phyloP scores from a whole-genome alignment of 2,329 filamentous ascomycete genomes.

The Phialophora chinensis region DNA sequence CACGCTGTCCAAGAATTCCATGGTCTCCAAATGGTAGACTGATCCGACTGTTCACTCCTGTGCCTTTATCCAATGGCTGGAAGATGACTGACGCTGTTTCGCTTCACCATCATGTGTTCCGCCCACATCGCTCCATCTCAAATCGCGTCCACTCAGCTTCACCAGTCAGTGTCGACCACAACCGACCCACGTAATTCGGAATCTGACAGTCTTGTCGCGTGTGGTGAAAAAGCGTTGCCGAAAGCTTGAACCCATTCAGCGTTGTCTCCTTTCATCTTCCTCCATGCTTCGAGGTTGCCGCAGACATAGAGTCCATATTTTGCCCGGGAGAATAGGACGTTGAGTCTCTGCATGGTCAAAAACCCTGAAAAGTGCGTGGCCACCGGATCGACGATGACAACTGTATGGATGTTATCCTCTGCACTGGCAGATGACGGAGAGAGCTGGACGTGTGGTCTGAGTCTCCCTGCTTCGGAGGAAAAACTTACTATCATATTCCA shows the following conservation, averaged over 20 bases:
- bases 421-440: not conserved
- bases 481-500: conserved; percentile 17
- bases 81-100: not conserved
- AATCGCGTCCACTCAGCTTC: not conserved
- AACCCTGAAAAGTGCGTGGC: conserved; percentile 14
- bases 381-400: conserved; percentile 18
- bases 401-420: not conserved
- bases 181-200: not conserved
- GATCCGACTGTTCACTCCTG: not conserved
- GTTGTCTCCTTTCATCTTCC: not conserved
- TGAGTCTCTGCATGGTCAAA: conserved; percentile 15
- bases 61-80: not conserved
- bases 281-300: conserved; percentile 17
- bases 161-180: not conserved
- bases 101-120: not conserved
- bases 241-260: not conserved
- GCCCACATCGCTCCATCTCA: not conserved
- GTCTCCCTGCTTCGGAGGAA: not conserved
- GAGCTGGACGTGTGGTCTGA: not conserved
- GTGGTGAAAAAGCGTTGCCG: not conserved
- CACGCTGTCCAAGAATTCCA: not conserved
- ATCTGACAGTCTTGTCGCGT: not conserved
- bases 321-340: conserved; percentile 23
- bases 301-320: conserved; percentile 22
- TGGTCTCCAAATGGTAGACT: not conserved